These are phyloP conservation scores for Pythium rhizo-oryzae DNA, from an alignment of 352 stramenopile genomes.

Conservation along the genomic window DNA sequence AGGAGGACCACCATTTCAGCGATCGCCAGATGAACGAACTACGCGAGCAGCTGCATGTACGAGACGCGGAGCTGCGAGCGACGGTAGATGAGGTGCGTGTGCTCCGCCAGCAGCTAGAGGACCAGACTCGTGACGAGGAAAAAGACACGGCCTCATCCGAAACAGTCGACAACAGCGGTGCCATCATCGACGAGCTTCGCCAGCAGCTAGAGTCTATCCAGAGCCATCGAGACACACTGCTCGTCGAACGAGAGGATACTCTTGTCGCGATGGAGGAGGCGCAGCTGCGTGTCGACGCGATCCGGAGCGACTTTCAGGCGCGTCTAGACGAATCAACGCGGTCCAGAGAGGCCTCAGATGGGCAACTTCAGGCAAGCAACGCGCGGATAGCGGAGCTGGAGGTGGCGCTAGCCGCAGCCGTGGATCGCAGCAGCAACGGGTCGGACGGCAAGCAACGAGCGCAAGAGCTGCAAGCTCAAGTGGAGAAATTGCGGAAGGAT, in stretches of 20 bases:
- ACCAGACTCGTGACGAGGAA: background rate
- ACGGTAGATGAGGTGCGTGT: slow-evolving; percentile 32
- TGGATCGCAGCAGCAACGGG: background rate
- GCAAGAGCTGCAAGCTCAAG: background rate
- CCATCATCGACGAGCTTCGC: slow-evolving; percentile 14
- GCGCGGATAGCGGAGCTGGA: slow-evolving; percentile 9
- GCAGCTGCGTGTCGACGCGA: background rate
- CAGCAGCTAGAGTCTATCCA: slow-evolving; percentile 17
- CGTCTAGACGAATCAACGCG: background rate
- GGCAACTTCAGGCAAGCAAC: background rate
- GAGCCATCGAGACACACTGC: slow-evolving; percentile 16
- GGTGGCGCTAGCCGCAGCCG: background rate
- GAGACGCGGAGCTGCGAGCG: slow-evolving; percentile 3
- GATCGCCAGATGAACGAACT: slow-evolving; percentile 20
- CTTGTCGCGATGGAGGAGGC: slow-evolving; percentile 1
- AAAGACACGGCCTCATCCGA: slow-evolving; percentile 10
- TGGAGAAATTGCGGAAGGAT: background rate
- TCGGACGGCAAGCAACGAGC: background rate
- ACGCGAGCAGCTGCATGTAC: slow-evolving; percentile 14
- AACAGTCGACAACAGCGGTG: background rate
- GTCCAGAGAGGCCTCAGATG: background rate
- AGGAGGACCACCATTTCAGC: slow-evolving; percentile 17
- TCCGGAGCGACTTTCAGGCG: background rate
- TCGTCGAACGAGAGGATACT: slow-evolving; percentile 15
- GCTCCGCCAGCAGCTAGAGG: slow-evolving; percentile 15